Evolutionary conservation across 352 stramenopile species (phyloP).

Genomic region (Globisporangium radiosum): DNA sequence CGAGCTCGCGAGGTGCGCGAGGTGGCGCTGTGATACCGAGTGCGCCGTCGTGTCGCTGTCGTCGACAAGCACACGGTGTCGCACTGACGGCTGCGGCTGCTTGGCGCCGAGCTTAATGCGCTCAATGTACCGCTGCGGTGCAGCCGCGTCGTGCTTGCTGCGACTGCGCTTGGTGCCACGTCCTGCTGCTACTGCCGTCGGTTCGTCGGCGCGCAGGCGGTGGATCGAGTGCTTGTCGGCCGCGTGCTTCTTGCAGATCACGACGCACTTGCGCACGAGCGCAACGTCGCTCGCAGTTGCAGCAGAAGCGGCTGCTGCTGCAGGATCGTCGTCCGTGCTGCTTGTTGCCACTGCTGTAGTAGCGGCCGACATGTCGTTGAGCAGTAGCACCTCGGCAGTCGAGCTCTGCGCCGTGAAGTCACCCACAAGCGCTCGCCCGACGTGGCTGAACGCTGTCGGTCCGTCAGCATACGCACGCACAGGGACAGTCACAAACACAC

Average conservation of each 20-base stretch:
- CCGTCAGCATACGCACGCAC: too few relatives aligned
- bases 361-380: slow-evolving; percentile 23
- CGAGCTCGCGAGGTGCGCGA: slow-evolving; percentile 36
- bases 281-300: slow-evolving; percentile 9
- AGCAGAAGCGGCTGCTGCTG: too few relatives aligned
- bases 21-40: slow-evolving; percentile 24
- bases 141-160: slow-evolving; percentile 6
- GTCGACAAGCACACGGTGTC: slow-evolving; percentile 4
- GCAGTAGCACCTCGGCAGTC: slow-evolving; percentile 25
- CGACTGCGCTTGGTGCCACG: slow-evolving; percentile 30
- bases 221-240: slow-evolving; percentile 26
- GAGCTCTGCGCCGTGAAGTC: slow-evolving; percentile 20
- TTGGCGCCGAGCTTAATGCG: slow-evolving; percentile 38
- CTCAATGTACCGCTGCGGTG: slow-evolving; percentile 43
- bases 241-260: slow-evolving; percentile 29
- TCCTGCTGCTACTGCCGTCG: slow-evolving; percentile 10
- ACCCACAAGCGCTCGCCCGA: slow-evolving; percentile 29
- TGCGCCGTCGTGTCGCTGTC: not conserved
- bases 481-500: not conserved
- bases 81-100: not conserved
- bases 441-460: slow-evolving; percentile 38
- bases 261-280: slow-evolving; percentile 41
- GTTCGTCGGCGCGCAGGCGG: slow-evolving; percentile 29
- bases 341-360: not conserved
- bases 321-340: not conserved